Conservation (phyloP, 306 rosid genomes). For the Acacia acuminata region DNA sequence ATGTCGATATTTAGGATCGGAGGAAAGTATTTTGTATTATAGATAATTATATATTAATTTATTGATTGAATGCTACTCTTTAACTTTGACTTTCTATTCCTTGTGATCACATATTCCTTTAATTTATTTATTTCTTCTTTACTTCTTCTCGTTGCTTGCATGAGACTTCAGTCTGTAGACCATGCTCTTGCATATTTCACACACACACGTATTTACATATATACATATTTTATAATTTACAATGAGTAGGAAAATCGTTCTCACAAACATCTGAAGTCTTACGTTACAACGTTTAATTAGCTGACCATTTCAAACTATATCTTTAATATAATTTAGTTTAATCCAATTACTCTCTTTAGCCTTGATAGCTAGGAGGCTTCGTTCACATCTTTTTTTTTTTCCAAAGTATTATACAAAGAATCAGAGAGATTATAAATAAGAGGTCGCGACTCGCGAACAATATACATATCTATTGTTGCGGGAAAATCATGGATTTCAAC, state of each 20-base stretch:
- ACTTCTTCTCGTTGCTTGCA: not conserved
- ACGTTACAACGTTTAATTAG: not conserved
- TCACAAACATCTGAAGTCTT: not conserved
- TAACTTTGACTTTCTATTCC: not conserved
- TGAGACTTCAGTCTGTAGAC: not conserved
- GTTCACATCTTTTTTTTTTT: not conserved
- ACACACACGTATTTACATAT: too few species aligned
- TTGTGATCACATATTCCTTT: not conserved
- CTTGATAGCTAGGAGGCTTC: not conserved
- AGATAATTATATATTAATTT: too few species aligned
- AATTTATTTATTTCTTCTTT: not conserved
- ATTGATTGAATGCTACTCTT: not conserved
- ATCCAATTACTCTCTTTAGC: too few species aligned
- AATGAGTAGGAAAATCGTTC: too few species aligned
- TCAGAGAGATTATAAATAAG: not conserved
- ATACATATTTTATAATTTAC: too few species aligned
- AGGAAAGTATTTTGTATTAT: too few species aligned
- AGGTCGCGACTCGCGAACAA: not conserved
- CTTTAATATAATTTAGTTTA: not conserved
- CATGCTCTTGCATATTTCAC: too few species aligned
- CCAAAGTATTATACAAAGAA: not conserved
- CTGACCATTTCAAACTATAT: not conserved
- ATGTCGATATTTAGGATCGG: too few species aligned
- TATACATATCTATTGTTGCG: not conserved
- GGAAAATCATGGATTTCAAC: not conserved